Evolutionary conservation across 192 early-diverging fungal species (phyloP), one percentile per base, ranked within the genome.

Genomic region (Coemansia sp.): DNA sequence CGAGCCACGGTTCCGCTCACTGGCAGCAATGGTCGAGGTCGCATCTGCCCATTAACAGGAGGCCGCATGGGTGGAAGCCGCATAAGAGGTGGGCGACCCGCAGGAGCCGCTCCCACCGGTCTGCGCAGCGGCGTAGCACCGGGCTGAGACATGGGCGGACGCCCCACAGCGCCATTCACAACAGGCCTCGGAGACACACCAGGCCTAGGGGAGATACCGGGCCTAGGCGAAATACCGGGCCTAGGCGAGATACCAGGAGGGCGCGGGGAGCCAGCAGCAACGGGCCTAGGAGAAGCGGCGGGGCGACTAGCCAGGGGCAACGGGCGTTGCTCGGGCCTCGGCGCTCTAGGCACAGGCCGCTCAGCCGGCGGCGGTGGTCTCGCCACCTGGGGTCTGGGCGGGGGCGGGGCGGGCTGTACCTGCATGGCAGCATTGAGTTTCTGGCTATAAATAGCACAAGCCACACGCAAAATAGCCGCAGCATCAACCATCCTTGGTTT

Each of bases 391-490:
- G 21, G 46, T 34, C 48, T 50, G 28, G 55, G 64, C 55, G 57
- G 64, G 23, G 67, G 48, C 13, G 48, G 35, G 9, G 42, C 36
- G 2, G 40, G 43, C 0, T n/a, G n/a, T n/a, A 67, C 65, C 34
- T 65, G 64, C 21, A 69, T n/a, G 1, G 68, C 71, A 33, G 74
- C 56, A 14, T 74, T 79, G 42, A 81, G 66, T 35, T 73, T 81
- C 40, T 81, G 78, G 64, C 71, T 81, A 60, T 81, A 81, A 13
- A 81, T 81, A n/a, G 73, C 78, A 38, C 78, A 75, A 5, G 78
- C 78, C 35, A 81, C 55, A 0, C 78, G 64, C 69, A 81, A 46
- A 10, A 81, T 73, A 11, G 68, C 78, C 13, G 78, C 66, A 5
- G 78, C 69, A 36, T 81, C 73, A 35, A 45, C 50, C 65, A 58